A percentile compares a stretch with the other conserved stretches of the same genome.
phyloP scores from a whole-genome alignment of 2,329 filamentous ascomycete genomes.

The Xylariaceae sp. region DNA sequence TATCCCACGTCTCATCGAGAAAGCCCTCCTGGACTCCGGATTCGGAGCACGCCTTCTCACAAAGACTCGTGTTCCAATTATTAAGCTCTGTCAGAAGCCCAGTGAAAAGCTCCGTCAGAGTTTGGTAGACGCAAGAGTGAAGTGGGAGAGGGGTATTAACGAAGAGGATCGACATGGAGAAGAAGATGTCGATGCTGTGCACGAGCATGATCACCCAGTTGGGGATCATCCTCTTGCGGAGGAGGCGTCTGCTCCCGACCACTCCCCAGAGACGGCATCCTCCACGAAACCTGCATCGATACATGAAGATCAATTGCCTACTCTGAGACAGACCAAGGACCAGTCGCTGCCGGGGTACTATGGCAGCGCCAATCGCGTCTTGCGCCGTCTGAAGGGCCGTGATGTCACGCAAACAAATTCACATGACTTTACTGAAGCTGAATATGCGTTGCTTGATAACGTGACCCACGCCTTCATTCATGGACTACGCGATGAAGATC shows the following conservation, averaged over 20 bases:
- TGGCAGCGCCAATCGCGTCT: conserved; percentile 45
- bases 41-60: conserved; percentile 76
- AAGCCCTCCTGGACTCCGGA: conserved; percentile 67
- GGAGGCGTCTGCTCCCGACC: conserved; percentile 3
- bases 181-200: conserved; percentile 30
- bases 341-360: conserved; percentile 48
- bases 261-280: conserved; percentile 4
- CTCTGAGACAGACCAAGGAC: conserved; percentile 41
- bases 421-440: conserved; percentile 40
- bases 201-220: conserved; percentile 18
- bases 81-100: conserved; percentile 79
- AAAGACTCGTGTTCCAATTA: conserved; percentile 78
- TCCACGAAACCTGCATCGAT: not conserved
- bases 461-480: conserved; percentile 53
- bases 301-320: conserved; percentile 21
- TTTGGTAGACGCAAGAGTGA: conserved; percentile 62
- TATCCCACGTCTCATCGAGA: conserved; percentile 74
- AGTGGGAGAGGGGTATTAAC: conserved; percentile 64
- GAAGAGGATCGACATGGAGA: conserved; percentile 39
- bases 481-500: conserved; percentile 47
- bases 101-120: conserved; percentile 57
- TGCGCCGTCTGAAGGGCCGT: conserved; percentile 48
- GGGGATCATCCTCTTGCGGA: conserved; percentile 3
- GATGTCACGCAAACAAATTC: conserved; percentile 50
- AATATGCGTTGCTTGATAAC: conserved; percentile 49